phyloP scores from a whole-genome alignment of 208 protist genomes.

The Porcisia hertigi region DNA sequence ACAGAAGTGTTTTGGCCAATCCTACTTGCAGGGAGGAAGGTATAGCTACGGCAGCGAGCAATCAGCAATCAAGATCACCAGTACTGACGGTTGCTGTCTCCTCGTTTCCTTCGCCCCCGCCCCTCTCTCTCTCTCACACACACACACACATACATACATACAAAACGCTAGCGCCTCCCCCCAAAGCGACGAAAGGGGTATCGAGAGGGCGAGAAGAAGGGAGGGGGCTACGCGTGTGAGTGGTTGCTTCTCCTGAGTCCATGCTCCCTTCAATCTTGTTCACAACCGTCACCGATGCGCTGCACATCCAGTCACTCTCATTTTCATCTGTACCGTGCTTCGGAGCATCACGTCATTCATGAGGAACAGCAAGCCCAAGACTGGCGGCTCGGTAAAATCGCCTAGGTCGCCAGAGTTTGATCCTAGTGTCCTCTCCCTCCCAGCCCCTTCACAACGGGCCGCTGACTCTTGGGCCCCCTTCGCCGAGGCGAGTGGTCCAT shows the following conservation, averaged over 20 bases:
- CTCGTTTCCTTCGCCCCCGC: too few relatives aligned
- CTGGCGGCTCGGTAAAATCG: not conserved
- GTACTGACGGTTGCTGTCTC: not conserved
- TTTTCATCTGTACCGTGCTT: not conserved
- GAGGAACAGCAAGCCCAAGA: not conserved
- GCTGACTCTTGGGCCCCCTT: not conserved
- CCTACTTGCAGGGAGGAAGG: not conserved
- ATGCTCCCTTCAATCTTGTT: not conserved
- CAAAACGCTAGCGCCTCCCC: not conserved
- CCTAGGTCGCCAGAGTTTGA: not conserved
- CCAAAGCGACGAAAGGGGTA: not conserved
- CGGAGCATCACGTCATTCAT: not conserved
- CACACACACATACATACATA: not conserved
- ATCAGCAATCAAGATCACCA: not conserved
- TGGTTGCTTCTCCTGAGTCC: not conserved
- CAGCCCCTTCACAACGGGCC: not conserved
- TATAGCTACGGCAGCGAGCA: not conserved
- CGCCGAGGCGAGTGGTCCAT: not conserved
- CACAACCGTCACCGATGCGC: too few relatives aligned
- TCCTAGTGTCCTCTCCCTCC: not conserved
- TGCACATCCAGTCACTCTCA: not conserved
- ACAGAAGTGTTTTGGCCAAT: not conserved
- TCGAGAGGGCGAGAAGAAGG: not conserved
- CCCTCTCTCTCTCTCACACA: not conserved
- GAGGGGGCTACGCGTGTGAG: not conserved